A percentile compares a stretch with the other conserved stretches of the same genome.
Evolutionary conservation across 805 yeast species (phyloP).

Genomic region (Zygosaccharomyces rouxii): DNA sequence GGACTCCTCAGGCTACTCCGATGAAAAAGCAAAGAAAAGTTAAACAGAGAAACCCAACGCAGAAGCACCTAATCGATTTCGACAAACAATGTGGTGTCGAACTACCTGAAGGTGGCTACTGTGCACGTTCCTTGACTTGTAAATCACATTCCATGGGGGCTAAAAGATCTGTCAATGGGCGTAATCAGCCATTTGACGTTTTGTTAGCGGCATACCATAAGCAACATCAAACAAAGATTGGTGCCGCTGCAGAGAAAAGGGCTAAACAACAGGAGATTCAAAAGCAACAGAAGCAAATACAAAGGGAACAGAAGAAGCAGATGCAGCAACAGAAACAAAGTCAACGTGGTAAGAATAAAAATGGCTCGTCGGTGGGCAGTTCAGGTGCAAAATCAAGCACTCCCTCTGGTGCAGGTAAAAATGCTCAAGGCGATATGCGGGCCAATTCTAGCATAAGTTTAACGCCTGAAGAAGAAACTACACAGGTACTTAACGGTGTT

Average conservation of each 20-base stretch:
- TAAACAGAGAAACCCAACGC: slow-evolving; percentile 59
- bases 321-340: slow-evolving; percentile 36
- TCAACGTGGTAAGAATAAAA: slow-evolving; percentile 21
- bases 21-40: slow-evolving; percentile 38
- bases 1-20: slow-evolving; percentile 14
- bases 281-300: slow-evolving; percentile 29
- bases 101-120: slow-evolving; percentile 87
- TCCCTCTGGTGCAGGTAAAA: slow-evolving; percentile 4
- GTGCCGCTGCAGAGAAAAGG: slow-evolving; percentile 73
- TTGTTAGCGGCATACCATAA: slow-evolving; percentile 86
- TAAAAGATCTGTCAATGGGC: slow-evolving; percentile 88
- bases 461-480: slow-evolving; percentile 90
- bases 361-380: slow-evolving; percentile 6
- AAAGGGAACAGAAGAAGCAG: slow-evolving; percentile 28
- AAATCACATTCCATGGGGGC: slow-evolving; percentile 99
- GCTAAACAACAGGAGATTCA: slow-evolving; percentile 56
- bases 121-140: slow-evolving; percentile 94
- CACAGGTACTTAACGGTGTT: slow-evolving; percentile 85
- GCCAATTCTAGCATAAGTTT: slow-evolving; percentile 35
- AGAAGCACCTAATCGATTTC: slow-evolving; percentile 69
- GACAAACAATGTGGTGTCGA: slow-evolving; percentile 96
- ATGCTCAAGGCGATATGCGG: slow-evolving; percentile 11
- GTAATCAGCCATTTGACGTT: slow-evolving; percentile 89
- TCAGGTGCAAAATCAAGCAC: slow-evolving; percentile 4
- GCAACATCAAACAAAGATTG: slow-evolving; percentile 85